Percentiles rank a stretch among this genome's conserved stretches.
phyloP scores from a whole-genome alignment of 1,284 basidiomycete genomes.

The Malassezia slooffiae region DNA sequence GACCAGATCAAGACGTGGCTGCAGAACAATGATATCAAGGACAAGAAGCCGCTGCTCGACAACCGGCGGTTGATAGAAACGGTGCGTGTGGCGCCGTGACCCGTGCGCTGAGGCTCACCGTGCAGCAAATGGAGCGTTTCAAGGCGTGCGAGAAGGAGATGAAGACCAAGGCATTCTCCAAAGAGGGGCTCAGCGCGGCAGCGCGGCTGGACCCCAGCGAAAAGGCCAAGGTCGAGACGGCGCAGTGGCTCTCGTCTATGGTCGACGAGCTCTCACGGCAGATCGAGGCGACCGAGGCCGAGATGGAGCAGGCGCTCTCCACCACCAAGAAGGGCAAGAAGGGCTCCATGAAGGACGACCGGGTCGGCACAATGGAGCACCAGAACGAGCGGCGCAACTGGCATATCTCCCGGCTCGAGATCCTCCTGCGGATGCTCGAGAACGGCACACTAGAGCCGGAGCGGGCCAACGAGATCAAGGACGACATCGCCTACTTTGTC shows the following conservation, averaged over 20 bases:
- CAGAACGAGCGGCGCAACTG: slow-evolving; percentile 89
- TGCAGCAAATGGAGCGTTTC: slow-evolving; percentile 99
- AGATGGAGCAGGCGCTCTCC: slow-evolving; percentile 78
- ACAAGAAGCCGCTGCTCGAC: slow-evolving; percentile 85
- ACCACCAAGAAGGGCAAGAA: slow-evolving; percentile 61
- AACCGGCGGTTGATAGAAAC: slow-evolving; percentile 94
- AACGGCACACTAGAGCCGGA: slow-evolving; percentile 81
- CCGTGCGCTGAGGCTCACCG: background rate
- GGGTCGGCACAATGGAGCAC: slow-evolving; percentile 70
- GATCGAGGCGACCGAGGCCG: slow-evolving; percentile 86
- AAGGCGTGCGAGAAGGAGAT: slow-evolving; percentile 99
- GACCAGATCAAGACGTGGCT: slow-evolving; percentile 99
- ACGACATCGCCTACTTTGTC: slow-evolving; percentile 93
- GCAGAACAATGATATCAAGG: slow-evolving; percentile 96
- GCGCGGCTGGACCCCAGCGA: slow-evolving; percentile 90
- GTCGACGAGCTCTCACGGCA: slow-evolving; percentile 89
- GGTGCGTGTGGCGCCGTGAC: slow-evolving; percentile 53
- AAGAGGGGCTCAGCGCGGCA: slow-evolving; percentile 90
- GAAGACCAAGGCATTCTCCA: slow-evolving; percentile 99
- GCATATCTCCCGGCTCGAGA: slow-evolving; percentile 86
- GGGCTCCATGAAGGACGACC: slow-evolving; percentile 58
- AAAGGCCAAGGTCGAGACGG: slow-evolving; percentile 84
- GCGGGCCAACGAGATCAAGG: slow-evolving; percentile 70
- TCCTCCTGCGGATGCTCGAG: slow-evolving; percentile 82
- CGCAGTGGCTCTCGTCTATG: slow-evolving; percentile 49